Percentiles rank a stretch among this genome's conserved stretches.
Evolutionary conservation across 192 early-diverging fungal species (phyloP).

Genomic region (Coemansia sp.): DNA sequence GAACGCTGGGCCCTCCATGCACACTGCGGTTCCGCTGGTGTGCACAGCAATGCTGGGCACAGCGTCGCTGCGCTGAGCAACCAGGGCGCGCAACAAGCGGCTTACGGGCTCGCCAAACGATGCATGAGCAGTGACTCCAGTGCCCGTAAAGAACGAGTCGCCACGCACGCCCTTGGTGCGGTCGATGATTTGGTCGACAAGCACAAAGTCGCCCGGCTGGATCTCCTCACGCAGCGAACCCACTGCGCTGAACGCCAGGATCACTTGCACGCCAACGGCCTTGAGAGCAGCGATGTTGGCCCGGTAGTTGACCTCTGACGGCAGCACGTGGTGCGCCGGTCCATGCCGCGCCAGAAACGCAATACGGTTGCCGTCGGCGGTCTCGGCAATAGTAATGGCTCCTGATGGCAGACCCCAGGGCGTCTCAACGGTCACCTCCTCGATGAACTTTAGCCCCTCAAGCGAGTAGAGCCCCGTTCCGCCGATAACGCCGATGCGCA

Average conservation of each 20-base stretch:
- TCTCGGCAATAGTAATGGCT: constrained; percentile 80
- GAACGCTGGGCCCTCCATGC: constrained; percentile 99
- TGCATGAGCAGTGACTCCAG: constrained; percentile 91
- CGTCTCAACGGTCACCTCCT: constrained; percentile 86
- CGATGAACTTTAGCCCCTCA: constrained; percentile 76
- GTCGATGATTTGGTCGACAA: constrained; percentile 95
- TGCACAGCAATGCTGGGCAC: constrained; percentile 65
- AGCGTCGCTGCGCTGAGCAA: constrained; percentile 63
- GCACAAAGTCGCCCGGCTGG: constrained; percentile 90
- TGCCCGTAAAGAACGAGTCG: constrained; percentile 91
- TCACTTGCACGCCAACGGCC: constrained; percentile 87
- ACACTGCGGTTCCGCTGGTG: constrained; percentile 82
- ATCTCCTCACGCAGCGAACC: constrained; percentile 96
- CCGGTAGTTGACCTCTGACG: constrained; percentile 87
- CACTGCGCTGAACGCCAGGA: constrained; percentile 97
- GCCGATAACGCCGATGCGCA: constrained; percentile 92
- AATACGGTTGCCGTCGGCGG: constrained; percentile 73
- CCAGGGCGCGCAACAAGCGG: constrained; percentile 68
- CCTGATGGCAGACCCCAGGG: constrained; percentile 91
- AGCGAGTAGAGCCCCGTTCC: constrained; percentile 93
- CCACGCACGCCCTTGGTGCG: constrained; percentile 95
- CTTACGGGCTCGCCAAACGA: constrained; percentile 96
- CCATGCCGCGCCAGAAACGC: constrained; percentile 99
- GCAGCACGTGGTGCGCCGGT: constrained; percentile 82
- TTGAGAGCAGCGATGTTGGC: constrained; percentile 99